phyloP scores from a whole-genome alignment of 1,139 yeast species.

The Scheffersomyces segobiensis region DNA sequence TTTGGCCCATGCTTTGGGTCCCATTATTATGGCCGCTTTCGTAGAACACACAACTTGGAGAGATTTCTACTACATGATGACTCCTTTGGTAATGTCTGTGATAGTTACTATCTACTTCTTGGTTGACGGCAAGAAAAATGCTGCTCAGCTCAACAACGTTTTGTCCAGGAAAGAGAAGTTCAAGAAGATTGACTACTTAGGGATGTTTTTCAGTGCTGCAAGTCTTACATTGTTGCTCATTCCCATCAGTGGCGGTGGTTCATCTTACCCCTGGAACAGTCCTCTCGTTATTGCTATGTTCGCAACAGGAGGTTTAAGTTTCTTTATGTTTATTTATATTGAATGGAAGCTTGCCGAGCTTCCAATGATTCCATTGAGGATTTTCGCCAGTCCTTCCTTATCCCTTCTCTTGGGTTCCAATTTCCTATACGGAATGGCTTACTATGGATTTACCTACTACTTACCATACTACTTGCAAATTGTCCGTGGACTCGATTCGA shows the following conservation, averaged over 20 bases:
- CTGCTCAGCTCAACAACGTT: conserved; percentile 14
- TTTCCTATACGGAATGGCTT: conserved; percentile 20
- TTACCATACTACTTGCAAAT: conserved; percentile 20
- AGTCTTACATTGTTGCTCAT: conserved; percentile 16
- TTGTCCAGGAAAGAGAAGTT: conserved; percentile 14
- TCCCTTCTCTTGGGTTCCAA: conserved; percentile 13
- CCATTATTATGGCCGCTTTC: conserved; percentile 21
- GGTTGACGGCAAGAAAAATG: conserved; percentile 11
- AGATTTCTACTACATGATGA: conserved; percentile 20
- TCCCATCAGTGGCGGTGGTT: conserved; percentile 23
- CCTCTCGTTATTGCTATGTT: conserved; percentile 20
- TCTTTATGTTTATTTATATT: conserved; percentile 15
- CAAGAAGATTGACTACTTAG: conserved; percentile 20
- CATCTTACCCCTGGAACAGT: conserved; percentile 20
- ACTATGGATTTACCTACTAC: conserved; percentile 16
- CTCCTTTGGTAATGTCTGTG: conserved; percentile 15
- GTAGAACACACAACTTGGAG: conserved; percentile 18
- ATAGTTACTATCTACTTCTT: conserved; percentile 13
- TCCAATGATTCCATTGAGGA: conserved; percentile 21
- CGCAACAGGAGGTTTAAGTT: conserved; percentile 17
- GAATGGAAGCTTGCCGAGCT: conserved; percentile 20
- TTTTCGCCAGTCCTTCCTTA: conserved; percentile 15
- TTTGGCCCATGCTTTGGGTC: conserved; percentile 21
- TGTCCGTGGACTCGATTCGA: conserved; percentile 14
- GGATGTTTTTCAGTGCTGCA: conserved; percentile 19